These are phyloP conservation scores for Lathyrus aphaca DNA, from an alignment of 306 rosid genomes.

Conservation along the genomic window DNA sequence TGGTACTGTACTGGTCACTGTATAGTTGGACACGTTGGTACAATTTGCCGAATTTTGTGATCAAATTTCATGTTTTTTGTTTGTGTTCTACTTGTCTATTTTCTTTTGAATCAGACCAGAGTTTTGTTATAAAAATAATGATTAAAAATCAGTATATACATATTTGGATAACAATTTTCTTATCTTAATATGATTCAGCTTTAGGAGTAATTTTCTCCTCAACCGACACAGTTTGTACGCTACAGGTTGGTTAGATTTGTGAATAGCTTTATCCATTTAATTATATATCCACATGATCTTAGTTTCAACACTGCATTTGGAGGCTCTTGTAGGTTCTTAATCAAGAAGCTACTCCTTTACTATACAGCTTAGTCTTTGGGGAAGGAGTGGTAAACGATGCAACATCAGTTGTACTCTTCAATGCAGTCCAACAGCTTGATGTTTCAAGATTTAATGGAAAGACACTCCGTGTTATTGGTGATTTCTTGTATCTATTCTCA, in stretches of 20 bases:
- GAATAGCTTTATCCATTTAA: conserved; percentile 35
- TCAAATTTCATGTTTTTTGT: too few species aligned
- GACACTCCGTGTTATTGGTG: conserved; percentile 52
- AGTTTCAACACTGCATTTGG: conserved; percentile 22
- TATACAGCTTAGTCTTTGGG: conserved; percentile 92
- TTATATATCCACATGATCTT: conserved; percentile 25
- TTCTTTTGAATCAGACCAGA: neutral
- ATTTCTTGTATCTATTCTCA: conserved; percentile 74
- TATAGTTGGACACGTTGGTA: too few species aligned
- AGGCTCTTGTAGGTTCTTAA: conserved; percentile 67
- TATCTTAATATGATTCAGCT: conserved; percentile 57
- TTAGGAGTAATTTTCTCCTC: conserved; percentile 87
- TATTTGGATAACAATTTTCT: conserved; percentile 32
- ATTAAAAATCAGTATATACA: neutral
- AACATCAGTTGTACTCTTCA: conserved; percentile 88
- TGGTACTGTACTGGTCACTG: too few species aligned
- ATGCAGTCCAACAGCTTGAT: conserved; percentile 82
- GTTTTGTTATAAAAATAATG: neutral
- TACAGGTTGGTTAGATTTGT: conserved; percentile 72
- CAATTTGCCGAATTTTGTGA: too few species aligned
- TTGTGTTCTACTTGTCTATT: neutral
- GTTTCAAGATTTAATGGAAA: conserved; percentile 47
- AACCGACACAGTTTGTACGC: conserved; percentile 91
- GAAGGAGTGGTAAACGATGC: conserved; percentile 98
- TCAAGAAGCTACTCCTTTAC: conserved; percentile 86